Evolutionary conservation across 176 grass and related monocot species (phyloP).

Genomic region (Alopecurus myosuroides): DNA sequence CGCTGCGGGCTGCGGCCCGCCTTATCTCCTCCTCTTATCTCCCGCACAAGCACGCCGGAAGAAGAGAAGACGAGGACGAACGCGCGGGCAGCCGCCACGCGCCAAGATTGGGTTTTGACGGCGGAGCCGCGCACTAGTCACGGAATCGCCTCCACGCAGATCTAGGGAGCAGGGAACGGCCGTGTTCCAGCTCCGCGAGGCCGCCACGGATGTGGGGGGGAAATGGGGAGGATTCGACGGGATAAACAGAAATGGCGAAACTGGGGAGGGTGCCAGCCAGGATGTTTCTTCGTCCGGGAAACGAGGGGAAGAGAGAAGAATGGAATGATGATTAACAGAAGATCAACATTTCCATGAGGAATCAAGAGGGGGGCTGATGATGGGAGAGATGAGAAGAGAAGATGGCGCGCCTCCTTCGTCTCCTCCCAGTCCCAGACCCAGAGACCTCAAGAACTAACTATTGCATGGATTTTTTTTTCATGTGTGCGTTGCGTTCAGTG

Average conservation of each 20-base stretch:
- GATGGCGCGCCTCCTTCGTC: background rate
- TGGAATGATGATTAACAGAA: background rate
- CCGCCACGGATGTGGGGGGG: background rate
- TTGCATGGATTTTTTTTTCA: background rate
- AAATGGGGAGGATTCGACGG: background rate
- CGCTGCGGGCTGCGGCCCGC: background rate
- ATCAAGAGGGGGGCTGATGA: background rate
- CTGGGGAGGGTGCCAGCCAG: background rate
- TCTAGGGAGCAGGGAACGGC: slow-evolving; percentile 24
- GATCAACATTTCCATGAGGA: background rate
- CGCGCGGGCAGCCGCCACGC: background rate
- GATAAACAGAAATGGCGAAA: background rate
- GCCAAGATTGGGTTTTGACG: slow-evolving; percentile 30
- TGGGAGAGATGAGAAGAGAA: background rate
- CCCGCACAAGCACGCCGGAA: background rate
- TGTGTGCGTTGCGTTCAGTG: no score
- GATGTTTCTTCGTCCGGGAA: background rate
- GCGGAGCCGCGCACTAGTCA: background rate
- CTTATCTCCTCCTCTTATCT: background rate
- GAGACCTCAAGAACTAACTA: background rate
- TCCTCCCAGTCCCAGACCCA: background rate
- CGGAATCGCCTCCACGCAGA: slow-evolving; percentile 38
- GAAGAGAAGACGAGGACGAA: background rate
- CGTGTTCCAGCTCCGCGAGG: slow-evolving; percentile 5
- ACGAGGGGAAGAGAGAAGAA: background rate